A percentile compares a stretch with the other conserved stretches of the same genome.
Evolutionary conservation across 2,329 filamentous ascomycete species (phyloP).

Genomic region (Xylariaceae sp.): DNA sequence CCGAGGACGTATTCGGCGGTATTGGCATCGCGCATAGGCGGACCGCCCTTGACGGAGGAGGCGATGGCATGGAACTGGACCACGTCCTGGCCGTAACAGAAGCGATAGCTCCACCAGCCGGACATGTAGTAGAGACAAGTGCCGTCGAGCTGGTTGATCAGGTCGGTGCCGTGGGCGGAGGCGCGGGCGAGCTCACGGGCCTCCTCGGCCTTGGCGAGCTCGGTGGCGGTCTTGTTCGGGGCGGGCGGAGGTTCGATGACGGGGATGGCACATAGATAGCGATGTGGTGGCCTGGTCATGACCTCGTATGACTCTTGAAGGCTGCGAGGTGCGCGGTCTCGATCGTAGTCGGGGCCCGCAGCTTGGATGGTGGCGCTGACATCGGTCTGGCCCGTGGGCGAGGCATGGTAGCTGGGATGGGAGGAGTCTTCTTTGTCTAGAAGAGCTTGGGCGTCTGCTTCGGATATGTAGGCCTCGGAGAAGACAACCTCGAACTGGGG

Average conservation of each 20-base stretch:
- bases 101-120: slow-evolving; percentile 95
- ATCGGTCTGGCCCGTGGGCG: slow-evolving; percentile 31
- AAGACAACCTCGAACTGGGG: slow-evolving; percentile 87
- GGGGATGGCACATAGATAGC: slow-evolving; percentile 84
- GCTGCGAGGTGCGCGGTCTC: slow-evolving; percentile 26
- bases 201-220: slow-evolving; percentile 69
- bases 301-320: slow-evolving; percentile 61
- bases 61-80: slow-evolving; percentile 87
- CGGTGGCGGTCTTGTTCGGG: slow-evolving; percentile 64
- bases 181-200: slow-evolving; percentile 77
- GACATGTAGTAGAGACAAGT: slow-evolving; percentile 77
- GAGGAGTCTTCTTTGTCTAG: slow-evolving; percentile 48
- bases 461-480: slow-evolving; percentile 67
- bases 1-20: slow-evolving; percentile 78
- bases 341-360: slow-evolving; percentile 27
- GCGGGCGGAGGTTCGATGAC: slow-evolving; percentile 56
- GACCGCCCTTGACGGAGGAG: slow-evolving; percentile 62
- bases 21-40: slow-evolving; percentile 73
- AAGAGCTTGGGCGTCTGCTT: slow-evolving; percentile 64
- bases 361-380: slow-evolving; percentile 23
- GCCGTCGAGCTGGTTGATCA: slow-evolving; percentile 73
- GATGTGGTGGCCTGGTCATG: slow-evolving; percentile 66
- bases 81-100: slow-evolving; percentile 85
- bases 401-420: slow-evolving; percentile 35
- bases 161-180: slow-evolving; percentile 73